Percentiles rank a stretch among this genome's conserved stretches.
Conservation (phyloP, 1,139 yeast genomes). For the Arxiozyma heterogenica region DNA sequence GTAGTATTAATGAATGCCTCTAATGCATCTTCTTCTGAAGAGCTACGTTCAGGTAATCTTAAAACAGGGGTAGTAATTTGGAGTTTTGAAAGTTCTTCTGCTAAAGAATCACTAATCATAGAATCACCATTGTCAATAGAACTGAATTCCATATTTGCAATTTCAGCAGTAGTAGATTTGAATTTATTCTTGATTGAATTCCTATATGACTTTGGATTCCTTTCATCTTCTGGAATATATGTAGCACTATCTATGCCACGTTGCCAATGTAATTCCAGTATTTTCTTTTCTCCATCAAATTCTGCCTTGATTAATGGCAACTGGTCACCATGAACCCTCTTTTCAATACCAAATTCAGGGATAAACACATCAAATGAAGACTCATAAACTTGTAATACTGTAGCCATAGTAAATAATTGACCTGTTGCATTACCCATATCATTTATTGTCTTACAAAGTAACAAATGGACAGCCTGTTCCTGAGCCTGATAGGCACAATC, state of each 20-base stretch:
- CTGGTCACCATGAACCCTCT: slow-evolving; percentile 96
- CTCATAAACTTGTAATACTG: slow-evolving; percentile 87
- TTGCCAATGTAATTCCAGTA: slow-evolving; percentile 86
- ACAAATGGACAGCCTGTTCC: slow-evolving; percentile 85
- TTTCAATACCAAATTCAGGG: slow-evolving; percentile 94
- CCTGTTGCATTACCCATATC: slow-evolving; percentile 70
- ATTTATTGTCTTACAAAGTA: slow-evolving; percentile 75
- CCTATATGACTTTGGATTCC: slow-evolving; percentile 64
- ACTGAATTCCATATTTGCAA: slow-evolving; percentile 42
- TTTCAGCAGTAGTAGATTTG: slow-evolving; percentile 59
- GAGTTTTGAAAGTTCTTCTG: slow-evolving; percentile 41
- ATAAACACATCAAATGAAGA: slow-evolving; percentile 90
- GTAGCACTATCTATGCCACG: slow-evolving; percentile 86
- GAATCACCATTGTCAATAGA: slow-evolving; percentile 20
- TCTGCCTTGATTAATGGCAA: slow-evolving; percentile 88
- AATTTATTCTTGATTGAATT: slow-evolving; percentile 70
- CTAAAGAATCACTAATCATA: slow-evolving; percentile 35
- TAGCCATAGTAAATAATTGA: slow-evolving; percentile 75
- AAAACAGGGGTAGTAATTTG: slow-evolving; percentile 47
- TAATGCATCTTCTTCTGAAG: slow-evolving; percentile 34
- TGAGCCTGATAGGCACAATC: slow-evolving; percentile 92
- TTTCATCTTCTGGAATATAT: slow-evolving; percentile 81
- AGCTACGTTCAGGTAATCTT: slow-evolving; percentile 33
- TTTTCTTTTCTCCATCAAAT: slow-evolving; percentile 59
- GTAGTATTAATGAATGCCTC: slow-evolving; percentile 50